These are phyloP conservation scores for Heliamphora pulchella DNA, from an alignment of 179 eudicot genomes.

Conservation along the genomic window DNA sequence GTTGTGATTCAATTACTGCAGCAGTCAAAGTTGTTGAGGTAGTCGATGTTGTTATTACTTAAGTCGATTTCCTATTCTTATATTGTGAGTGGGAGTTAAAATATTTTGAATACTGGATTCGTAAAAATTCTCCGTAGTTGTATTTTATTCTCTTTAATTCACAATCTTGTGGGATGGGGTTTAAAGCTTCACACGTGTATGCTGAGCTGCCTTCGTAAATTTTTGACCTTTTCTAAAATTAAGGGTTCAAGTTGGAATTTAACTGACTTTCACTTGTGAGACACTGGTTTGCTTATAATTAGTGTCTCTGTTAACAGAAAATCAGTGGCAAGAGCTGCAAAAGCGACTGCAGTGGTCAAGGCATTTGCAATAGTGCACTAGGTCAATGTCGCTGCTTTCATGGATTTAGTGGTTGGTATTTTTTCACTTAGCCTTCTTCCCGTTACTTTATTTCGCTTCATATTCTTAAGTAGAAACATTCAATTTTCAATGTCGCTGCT, in stretches of 20 bases:
- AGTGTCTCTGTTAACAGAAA: constrained; percentile 30
- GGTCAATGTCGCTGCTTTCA: constrained; percentile 91
- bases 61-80: constrained; percentile 5
- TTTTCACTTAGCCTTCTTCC: background rate
- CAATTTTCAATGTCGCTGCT: background rate
- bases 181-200: background rate
- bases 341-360: constrained; percentile 71
- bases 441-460: background rate
- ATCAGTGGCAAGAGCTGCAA: constrained; percentile 67
- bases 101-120: constrained; percentile 1
- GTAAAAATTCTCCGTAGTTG: background rate
- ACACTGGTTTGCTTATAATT: constrained; percentile 13
- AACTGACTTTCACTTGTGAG: background rate
- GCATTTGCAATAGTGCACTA: constrained; percentile 70
- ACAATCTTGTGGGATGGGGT: background rate
- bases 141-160: constrained; percentile 8
- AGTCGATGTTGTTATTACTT: constrained; percentile 13
- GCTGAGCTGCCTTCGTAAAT: background rate
- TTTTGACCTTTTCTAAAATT: background rate
- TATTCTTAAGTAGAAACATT: background rate
- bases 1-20: constrained; percentile 47
- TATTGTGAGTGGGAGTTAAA: background rate
- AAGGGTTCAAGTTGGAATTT: background rate
- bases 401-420: constrained; percentile 65
- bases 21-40: constrained; percentile 70